Conservation (phyloP, 345 rosid species). For the Sisymbrium irio region DNA sequence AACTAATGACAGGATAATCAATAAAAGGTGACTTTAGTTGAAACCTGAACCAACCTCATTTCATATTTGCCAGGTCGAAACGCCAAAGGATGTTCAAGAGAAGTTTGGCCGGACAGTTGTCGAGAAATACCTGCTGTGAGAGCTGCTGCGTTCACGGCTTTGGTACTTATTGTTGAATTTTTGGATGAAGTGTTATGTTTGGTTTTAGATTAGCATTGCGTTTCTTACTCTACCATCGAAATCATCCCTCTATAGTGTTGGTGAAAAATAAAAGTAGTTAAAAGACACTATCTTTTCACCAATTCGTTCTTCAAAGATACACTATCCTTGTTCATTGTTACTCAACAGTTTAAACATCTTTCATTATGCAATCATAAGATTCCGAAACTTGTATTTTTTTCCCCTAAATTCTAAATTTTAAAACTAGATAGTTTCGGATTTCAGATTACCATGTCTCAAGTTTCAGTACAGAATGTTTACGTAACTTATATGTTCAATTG, state of each 20-base stretch:
- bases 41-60: not conserved
- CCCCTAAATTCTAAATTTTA: too few relatives aligned
- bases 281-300: not conserved
- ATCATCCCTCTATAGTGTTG: not conserved
- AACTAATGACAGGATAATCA: not conserved
- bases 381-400: not conserved
- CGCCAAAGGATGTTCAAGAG: constrained; percentile 89
- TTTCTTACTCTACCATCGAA: not conserved
- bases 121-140: constrained; percentile 70
- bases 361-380: not conserved
- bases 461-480: too few relatives aligned
- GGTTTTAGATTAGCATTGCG: not conserved
- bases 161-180: constrained; percentile 1
- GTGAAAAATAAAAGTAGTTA: constrained; percentile 9
- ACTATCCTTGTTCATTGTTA: too few relatives aligned
- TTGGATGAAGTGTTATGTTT: constrained; percentile 6
- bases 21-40: not conserved
- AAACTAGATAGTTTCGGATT: too few relatives aligned
- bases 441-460: too few relatives aligned
- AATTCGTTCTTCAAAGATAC: too few relatives aligned
- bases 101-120: constrained; percentile 93
- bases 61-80: constrained; percentile 59
- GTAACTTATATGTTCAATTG: not conserved
- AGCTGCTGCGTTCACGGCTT: not conserved
- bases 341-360: not conserved